These are phyloP conservation scores for Kitagawia praeruptora DNA, from an alignment of 129 eudicot genomes.

Conservation along the genomic window DNA sequence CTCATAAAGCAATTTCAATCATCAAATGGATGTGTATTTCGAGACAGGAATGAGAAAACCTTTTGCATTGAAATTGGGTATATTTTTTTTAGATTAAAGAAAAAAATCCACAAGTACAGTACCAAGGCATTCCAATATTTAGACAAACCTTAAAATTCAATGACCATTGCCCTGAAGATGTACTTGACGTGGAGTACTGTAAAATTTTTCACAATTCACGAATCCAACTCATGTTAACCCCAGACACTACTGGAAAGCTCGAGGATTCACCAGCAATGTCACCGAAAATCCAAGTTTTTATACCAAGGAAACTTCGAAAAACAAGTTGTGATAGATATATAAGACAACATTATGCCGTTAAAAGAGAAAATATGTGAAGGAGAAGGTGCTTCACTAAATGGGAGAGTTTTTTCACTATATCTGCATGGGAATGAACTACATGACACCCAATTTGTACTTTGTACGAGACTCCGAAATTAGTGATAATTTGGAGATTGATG, in stretches of 20 bases:
- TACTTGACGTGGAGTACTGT: constrained; percentile 43
- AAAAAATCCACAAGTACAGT: constrained; percentile 40
- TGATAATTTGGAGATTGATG: constrained; percentile 47
- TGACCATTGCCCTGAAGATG: constrained; percentile 46
- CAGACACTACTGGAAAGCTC: constrained; percentile 9
- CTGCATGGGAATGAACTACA: constrained; percentile 43
- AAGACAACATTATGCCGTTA: constrained; percentile 28
- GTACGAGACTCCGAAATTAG: constrained; percentile 36
- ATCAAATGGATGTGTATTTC: constrained; percentile 49
- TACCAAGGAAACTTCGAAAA: constrained; percentile 23
- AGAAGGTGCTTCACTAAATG: constrained; percentile 27
- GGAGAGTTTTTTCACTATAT: constrained; percentile 17
- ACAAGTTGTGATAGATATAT: constrained; percentile 27
- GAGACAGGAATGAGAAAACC: constrained; percentile 36
- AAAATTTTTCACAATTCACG: constrained; percentile 44
- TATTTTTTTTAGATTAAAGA: constrained; percentile 70
- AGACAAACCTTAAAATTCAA: constrained; percentile 56
- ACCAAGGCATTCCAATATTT: constrained; percentile 44
- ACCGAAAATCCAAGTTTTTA: constrained; percentile 25
- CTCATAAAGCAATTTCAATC: too few relatives aligned
- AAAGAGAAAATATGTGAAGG: constrained; percentile 50
- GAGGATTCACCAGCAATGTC: constrained; percentile 19
- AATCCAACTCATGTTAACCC: constrained; percentile 30
- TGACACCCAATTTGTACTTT: constrained; percentile 28
- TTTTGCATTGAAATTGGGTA: constrained; percentile 68